Conservation (phyloP, 345 rosid species). For the Turritis glabra region DNA sequence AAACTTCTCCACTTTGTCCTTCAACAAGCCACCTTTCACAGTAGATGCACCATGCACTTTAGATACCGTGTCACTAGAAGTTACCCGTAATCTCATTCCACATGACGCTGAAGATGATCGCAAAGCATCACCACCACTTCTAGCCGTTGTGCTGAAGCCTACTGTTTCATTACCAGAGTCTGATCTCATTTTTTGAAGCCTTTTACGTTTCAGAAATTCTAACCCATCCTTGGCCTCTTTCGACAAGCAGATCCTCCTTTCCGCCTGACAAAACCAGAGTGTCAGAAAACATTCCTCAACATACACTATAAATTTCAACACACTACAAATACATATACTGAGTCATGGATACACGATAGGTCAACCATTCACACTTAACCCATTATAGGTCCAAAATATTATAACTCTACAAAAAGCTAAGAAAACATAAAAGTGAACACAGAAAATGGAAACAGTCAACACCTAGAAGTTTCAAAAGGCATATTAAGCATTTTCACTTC, state of each 20-base stretch:
- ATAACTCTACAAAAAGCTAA: conserved; percentile 25
- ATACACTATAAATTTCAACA: conserved; percentile 2
- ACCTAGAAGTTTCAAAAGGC: conserved; percentile 28
- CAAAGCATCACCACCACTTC: conserved; percentile 90
- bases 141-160: conserved; percentile 52
- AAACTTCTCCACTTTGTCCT: conserved; percentile 74
- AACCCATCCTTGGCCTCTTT: conserved; percentile 72
- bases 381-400: conserved; percentile 16
- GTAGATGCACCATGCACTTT: conserved; percentile 40
- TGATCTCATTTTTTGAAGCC: conserved; percentile 75
- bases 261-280: conserved; percentile 62
- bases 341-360: conserved; percentile 27
- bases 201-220: conserved; percentile 79
- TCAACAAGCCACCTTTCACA: conserved; percentile 53
- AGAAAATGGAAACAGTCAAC: conserved; percentile 41
- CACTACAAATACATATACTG: conserved; percentile 10
- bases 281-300: conserved; percentile 13
- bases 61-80: conserved; percentile 44
- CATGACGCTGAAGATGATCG: conserved; percentile 66
- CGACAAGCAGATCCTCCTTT: conserved; percentile 77
- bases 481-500: conserved; percentile 21
- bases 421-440: conserved; percentile 27
- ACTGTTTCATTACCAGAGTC: conserved; percentile 44
- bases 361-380: conserved; percentile 36
- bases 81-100: conserved; percentile 70